These are phyloP conservation scores for Bathelium albidoporum DNA, from an alignment of 495 filamentous ascomycete genomes.

Conservation along the genomic window DNA sequence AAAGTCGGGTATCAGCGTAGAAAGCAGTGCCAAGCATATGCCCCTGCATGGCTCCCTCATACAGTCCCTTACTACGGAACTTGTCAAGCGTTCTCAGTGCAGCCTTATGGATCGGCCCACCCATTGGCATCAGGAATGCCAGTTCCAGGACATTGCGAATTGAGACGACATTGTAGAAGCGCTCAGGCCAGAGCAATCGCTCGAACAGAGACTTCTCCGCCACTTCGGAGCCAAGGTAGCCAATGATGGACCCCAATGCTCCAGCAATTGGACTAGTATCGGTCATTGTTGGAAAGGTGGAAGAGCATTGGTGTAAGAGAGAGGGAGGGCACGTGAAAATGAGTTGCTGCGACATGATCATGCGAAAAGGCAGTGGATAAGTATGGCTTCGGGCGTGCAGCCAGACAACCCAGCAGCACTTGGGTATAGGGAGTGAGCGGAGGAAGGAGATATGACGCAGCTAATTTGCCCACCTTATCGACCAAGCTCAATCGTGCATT, in stretches of 20 bases:
- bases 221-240: slow-evolving; percentile 14
- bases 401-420: too few relatives aligned
- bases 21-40: slow-evolving; percentile 17
- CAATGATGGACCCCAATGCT: slow-evolving; percentile 12
- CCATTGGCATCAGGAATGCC: slow-evolving; percentile 12
- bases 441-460: too few relatives aligned
- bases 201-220: slow-evolving; percentile 12
- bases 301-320: neutral
- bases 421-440: too few relatives aligned
- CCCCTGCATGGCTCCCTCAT: slow-evolving; percentile 10
- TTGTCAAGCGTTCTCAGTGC: slow-evolving; percentile 14
- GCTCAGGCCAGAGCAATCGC: slow-evolving; percentile 15
- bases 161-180: slow-evolving; percentile 11
- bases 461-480: neutral
- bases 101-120: slow-evolving; percentile 12
- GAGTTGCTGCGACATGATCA: neutral
- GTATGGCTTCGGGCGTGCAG: neutral
- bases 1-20: slow-evolving; percentile 8
- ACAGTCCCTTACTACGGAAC: slow-evolving; percentile 9
- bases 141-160: slow-evolving; percentile 1
- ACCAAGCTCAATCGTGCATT: neutral
- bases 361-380: neutral
- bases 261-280: slow-evolving; percentile 4
- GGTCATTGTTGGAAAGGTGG: neutral
- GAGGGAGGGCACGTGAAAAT: neutral